These are phyloP conservation scores for Euryodendron excelsum DNA, from an alignment of 148 eudicot genomes.

Conservation along the genomic window DNA sequence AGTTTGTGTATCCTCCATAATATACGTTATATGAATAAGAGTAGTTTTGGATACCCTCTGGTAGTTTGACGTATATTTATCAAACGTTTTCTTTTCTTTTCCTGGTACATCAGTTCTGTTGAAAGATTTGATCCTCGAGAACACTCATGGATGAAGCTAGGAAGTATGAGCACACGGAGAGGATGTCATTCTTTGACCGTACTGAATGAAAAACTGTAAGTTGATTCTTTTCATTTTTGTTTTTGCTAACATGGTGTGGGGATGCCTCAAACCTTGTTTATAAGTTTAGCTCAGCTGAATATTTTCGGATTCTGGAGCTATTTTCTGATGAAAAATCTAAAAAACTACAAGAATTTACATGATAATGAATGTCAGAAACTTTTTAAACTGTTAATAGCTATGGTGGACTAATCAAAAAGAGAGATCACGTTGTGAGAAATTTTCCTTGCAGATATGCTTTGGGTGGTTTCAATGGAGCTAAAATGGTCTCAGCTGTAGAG, in stretches of 20 bases:
- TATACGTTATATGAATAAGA: neutral
- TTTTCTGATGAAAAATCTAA: neutral
- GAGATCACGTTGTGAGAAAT: neutral
- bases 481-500: slow-evolving; percentile 59
- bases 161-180: slow-evolving; percentile 55
- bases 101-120: slow-evolving; percentile 43
- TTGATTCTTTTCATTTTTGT: neutral
- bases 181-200: slow-evolving; percentile 68
- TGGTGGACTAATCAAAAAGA: neutral
- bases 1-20: too few species aligned
- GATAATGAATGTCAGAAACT: neutral
- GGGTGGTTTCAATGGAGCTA: slow-evolving; percentile 62
- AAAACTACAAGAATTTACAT: neutral
- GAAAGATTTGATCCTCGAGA: slow-evolving; percentile 81
- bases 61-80: neutral
- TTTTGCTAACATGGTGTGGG: too few species aligned
- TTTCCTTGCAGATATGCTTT: slow-evolving; percentile 53
- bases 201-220: slow-evolving; percentile 71
- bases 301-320: neutral
- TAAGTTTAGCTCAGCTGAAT: neutral
- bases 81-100: neutral
- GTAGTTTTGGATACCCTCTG: neutral
- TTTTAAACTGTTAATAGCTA: neutral
- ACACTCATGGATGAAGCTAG: slow-evolving; percentile 44
- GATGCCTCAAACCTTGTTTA: neutral